These are phyloP conservation scores for Pleomassaria siparia DNA, from an alignment of 2,329 filamentous ascomycete genomes.

Conservation along the genomic window DNA sequence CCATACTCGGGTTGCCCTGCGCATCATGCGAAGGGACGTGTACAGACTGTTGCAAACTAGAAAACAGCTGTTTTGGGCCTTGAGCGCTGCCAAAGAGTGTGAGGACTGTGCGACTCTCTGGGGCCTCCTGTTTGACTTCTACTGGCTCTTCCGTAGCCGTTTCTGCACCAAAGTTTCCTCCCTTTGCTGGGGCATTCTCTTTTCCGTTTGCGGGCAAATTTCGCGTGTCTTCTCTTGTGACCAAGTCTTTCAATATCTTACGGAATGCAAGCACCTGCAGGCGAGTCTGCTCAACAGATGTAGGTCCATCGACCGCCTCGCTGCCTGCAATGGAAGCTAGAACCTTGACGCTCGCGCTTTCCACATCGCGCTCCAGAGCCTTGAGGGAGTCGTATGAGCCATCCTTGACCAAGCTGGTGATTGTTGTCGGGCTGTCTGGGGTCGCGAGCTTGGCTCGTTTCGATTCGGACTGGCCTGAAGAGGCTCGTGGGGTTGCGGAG, in stretches of 20 bases:
- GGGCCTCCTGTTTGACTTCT: conserved; percentile 23
- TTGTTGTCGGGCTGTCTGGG: conserved; percentile 30
- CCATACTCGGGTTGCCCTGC: conserved; percentile 39
- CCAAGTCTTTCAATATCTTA: conserved; percentile 30
- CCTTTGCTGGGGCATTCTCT: conserved; percentile 7
- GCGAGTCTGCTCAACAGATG: conserved; percentile 38
- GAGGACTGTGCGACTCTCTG: conserved; percentile 62
- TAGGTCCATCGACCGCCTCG: conserved; percentile 23
- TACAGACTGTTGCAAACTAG: conserved; percentile 68
- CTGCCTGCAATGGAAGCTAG: conserved; percentile 34
- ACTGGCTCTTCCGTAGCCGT: conserved; percentile 10
- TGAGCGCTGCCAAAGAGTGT: conserved; percentile 77
- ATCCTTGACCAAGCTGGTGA: conserved; percentile 42
- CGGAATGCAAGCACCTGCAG: conserved; percentile 40
- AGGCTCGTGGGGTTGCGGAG: conserved; percentile 28
- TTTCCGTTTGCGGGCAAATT: conserved; percentile 7
- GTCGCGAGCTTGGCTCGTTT: conserved; percentile 50
- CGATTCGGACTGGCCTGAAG: conserved; percentile 44
- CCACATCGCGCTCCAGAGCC: conserved; percentile 47
- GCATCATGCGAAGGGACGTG: conserved; percentile 40
- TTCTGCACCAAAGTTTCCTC: conserved; percentile 3
- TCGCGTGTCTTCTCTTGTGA: conserved; percentile 32
- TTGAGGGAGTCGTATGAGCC: conserved; percentile 46
- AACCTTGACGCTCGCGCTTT: conserved; percentile 43
- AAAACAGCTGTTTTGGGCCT: conserved; percentile 77